Conservation (phyloP, 78 protist species). For the Dictyostelium firmibasis region DNA sequence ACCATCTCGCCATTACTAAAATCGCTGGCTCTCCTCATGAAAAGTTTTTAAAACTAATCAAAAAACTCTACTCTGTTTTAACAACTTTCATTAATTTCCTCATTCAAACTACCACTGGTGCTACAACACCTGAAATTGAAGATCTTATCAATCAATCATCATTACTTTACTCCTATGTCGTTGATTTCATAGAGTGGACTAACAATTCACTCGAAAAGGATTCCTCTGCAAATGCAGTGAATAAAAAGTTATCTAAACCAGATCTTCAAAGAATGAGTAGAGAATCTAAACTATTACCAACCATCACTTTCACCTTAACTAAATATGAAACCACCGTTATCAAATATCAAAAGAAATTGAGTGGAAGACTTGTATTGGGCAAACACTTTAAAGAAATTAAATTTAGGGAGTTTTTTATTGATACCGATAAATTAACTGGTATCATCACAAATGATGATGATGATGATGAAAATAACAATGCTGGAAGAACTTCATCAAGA, state of each 20-base stretch:
- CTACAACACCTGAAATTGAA: background rate
- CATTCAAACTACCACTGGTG: background rate
- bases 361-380: background rate
- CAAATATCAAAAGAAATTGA: slow-evolving; percentile 44
- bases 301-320: background rate
- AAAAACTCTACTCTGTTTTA: slow-evolving; percentile 12
- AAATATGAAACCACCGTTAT: slow-evolving; percentile 49
- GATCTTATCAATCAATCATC: background rate
- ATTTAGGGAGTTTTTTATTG: slow-evolving; percentile 19
- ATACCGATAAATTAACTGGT: background rate
- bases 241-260: background rate
- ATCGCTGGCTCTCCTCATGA: slow-evolving; percentile 7
- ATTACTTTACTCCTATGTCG: background rate
- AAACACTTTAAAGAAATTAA: slow-evolving; percentile 25
- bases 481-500: background rate
- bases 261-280: slow-evolving; percentile 2
- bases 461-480: background rate
- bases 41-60: slow-evolving; percentile 14
- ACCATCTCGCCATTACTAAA: background rate
- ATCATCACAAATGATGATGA: background rate
- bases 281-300: slow-evolving; percentile 51
- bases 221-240: background rate
- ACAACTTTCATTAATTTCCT: background rate
- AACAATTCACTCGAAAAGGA: background rate
- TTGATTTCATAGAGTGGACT: background rate